Evolutionary conservation across 805 yeast genomes (phyloP), one percentile per base, ranked within the genome.

Genomic region (Yarrowia phangngaensis): DNA sequence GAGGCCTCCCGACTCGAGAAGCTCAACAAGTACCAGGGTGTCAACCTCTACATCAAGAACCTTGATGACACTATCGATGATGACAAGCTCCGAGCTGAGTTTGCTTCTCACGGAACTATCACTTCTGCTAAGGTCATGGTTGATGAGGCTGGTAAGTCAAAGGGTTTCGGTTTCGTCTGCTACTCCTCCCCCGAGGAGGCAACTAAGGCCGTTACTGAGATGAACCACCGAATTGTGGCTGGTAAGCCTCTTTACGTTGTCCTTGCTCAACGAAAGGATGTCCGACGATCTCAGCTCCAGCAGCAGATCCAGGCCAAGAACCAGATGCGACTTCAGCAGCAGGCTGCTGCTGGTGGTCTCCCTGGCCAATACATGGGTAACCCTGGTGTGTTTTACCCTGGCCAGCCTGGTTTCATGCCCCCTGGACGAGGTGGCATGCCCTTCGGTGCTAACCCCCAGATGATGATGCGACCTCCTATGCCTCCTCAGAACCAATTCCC

Each of bases 101-200:
- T 92, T 68, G 74, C 85, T 63, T 87, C 92, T 58, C 88, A 82
- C 68, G 98, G 98, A 68, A 71, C 84, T 64, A 92, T 92, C 73
- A 85, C 97, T 58, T 86, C 96, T 53, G 96, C 89, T 60, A 88
- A 84, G 73, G 94, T 90, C 59, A 90, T 92, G 97, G 79, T 83
- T 63, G 95, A 86, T 66, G 97, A 89, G 63, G 69, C 79, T 55
- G 97, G 95, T 62, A 87, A 87, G 73, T 87, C 97, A 56, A 90
- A 86, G 76, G 97, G 97, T 59, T 92, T 92, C 68, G 98, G 98
- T 65, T 92, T 92, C 68, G 98, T 92, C 60, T 88, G 98, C 74
- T 92, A 82, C 84, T 80, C 95, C 51, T 71, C 92, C 56, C 96
- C 97, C 65, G 98, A 92, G 71, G 98, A 92, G 79, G 98, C 98